Base-by-base conservation (phyloP, 768 basidiomycete genomes). In the Rhodotorula kratochvilovae region DNA sequence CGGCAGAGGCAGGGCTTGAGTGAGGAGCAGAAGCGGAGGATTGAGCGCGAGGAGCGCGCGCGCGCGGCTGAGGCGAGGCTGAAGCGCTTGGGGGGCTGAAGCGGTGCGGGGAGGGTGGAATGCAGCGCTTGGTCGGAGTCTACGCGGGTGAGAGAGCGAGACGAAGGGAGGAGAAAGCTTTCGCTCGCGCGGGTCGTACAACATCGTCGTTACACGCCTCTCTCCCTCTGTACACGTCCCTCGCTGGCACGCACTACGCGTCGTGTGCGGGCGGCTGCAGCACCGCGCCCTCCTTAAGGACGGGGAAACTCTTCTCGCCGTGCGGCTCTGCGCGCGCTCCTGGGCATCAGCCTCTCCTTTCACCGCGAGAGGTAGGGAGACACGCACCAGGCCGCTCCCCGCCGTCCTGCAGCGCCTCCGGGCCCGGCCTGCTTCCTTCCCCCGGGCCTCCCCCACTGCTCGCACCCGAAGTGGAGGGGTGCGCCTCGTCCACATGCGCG, bases 11-110 rank as follows among this genome's bases (percentile, higher is more conserved):
- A 85, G 3, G 95, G 95, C 7, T 80, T 98, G 78, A 92, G 89
- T 8, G 86, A 90, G 12, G 96, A 97, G 81, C 93, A 96, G 91
- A 85, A 90, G 77, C 86, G 86, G 29, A 88, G 86, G 80, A 87
- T 99, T 27, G 92, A 96, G 81, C 82, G 96, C 73, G 96, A 99
- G 80, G 82, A 92, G 69, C 82, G 96, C 64, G 95, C 94, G 31
- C 83, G 94, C 70, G 95, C 96, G 19, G 94, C 93, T 2, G 96
- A 99, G 81, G 92, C 91, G n/a, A 50, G 71, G 55, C 45, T 68
- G 54, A 68, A 59, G 66, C 43, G 68, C 23, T 43, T 63, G 8
- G 62, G 68, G 85, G 59, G 59, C 15, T 36, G 36, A 58, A 21
- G 27, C 2, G 59, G 42, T 19, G 45, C 31, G 15, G 25, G 12